Conservation (phyloP, 2,329 filamentous ascomycete genomes). For the Paramyrothecium roridum region DNA sequence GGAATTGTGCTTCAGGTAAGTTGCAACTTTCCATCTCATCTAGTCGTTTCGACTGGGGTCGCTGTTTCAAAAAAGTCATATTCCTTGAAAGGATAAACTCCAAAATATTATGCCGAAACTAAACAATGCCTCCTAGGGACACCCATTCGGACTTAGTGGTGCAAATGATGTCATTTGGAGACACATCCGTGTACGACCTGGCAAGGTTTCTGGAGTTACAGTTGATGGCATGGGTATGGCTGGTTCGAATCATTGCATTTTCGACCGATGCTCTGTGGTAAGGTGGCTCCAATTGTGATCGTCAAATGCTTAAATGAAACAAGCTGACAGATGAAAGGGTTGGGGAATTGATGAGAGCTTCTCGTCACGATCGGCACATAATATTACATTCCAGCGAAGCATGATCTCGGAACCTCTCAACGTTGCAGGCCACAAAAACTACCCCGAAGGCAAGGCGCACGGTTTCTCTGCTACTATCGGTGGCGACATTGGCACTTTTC, state of each 20-base stretch:
- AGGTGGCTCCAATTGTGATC: not conserved
- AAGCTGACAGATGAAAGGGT: conserved; percentile 6
- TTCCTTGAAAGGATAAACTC: not conserved
- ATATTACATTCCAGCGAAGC: conserved; percentile 30
- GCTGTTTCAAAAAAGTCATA: not conserved
- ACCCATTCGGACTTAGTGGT: conserved; percentile 25
- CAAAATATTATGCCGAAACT: not conserved
- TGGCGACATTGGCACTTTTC: conserved; percentile 29
- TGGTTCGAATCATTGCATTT: conserved; percentile 28
- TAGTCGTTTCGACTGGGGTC: too few relatives aligned
- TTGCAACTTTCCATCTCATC: not conserved
- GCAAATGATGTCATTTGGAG: conserved; percentile 22
- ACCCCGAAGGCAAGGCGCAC: conserved; percentile 24
- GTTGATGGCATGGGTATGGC: conserved; percentile 31
- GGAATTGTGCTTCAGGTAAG: conserved; percentile 22
- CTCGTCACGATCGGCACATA: conserved; percentile 26
- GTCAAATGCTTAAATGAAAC: not conserved
- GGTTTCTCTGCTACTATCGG: conserved; percentile 23
- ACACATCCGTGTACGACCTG: conserved; percentile 22
- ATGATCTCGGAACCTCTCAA: conserved; percentile 32
- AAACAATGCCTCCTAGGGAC: conserved; percentile 13
- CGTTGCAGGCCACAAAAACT: conserved; percentile 32
- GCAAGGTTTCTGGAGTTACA: conserved; percentile 23
- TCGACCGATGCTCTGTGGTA: conserved; percentile 27
- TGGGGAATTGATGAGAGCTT: conserved; percentile 31